Evolutionary conservation across 257 asterid genomes (phyloP).

Genomic region (Solanum tacnaense): DNA sequence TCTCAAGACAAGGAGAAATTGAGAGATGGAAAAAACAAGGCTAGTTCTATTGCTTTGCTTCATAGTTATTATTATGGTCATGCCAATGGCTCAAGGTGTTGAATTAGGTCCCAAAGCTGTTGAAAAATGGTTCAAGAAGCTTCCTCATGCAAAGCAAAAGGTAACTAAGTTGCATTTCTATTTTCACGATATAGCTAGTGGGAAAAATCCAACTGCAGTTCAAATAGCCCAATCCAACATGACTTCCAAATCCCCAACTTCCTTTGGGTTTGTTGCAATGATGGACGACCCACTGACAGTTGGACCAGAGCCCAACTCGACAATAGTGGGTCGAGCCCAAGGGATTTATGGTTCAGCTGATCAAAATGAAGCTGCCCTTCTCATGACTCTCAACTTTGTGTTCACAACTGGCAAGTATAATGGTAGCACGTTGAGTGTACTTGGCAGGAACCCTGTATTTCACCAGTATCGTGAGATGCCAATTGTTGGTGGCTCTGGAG

Average conservation of each 20-base stretch:
- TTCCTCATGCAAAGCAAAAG: constrained; percentile 11
- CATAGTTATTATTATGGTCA: background rate
- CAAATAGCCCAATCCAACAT: constrained; percentile 8
- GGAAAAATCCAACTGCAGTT: constrained; percentile 10
- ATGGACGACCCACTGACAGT: constrained; percentile 19
- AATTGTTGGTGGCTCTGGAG: constrained; percentile 36
- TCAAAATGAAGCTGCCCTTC: constrained; percentile 1
- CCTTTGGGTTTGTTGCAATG: constrained; percentile 13
- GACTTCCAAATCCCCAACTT: constrained; percentile 10
- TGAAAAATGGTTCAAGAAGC: constrained; percentile 15
- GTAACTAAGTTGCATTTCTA: background rate
- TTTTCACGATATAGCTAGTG: constrained; percentile 20
- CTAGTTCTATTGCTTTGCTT: background rate
- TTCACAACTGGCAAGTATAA: constrained; percentile 22
- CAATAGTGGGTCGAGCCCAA: constrained; percentile 35
- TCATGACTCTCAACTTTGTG: constrained; percentile 19
- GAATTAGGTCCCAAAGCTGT: constrained; percentile 7
- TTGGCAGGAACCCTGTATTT: constrained; percentile 16
- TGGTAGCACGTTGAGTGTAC: constrained; percentile 34
- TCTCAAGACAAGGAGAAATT: background rate
- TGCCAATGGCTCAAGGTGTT: background rate
- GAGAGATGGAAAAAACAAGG: background rate
- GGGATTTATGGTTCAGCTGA: constrained; percentile 26
- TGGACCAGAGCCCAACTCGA: constrained; percentile 10
- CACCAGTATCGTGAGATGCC: constrained; percentile 25